Evolutionary conservation across 345 rosid genomes (phyloP), one percentile per base, ranked within the genome.

Genomic region (Gossypium turneri): DNA sequence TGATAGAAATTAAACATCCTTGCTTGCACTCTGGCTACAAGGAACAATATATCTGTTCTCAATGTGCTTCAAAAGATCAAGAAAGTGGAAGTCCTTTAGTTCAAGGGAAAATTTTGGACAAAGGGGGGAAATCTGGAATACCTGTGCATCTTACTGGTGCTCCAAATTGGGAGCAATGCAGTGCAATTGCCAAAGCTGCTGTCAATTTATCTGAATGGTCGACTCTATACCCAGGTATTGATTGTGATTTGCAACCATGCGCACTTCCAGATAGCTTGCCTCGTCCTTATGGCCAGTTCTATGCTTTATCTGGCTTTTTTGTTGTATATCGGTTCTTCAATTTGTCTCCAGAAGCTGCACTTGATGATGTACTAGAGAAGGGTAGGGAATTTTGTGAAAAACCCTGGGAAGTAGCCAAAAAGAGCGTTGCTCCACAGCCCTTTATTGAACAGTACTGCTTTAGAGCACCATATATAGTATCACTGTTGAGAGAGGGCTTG

Each of bases 401-500:
- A 87, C 82, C 85, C 9, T 95, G 98, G 98, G 87, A 91, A 73
- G 75, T 70, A 62, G 99, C 99, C 12, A 93, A 81, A 70, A 86
- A 76, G 43, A 95, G 98, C 78, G 98, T 93, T 84, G 83, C 89
- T 69, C 92, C 97, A 9, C 99, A 95, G 83, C 99, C 99, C 24
- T 95, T 90, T 84, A 91, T 95, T 58, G 99, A 95, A 81, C 99
- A 95, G 78, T 95, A 95, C 86, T 93, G 99, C 85, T 95, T 95
- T 82, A 87, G 99, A 82, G 97, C 99, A 25, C 97, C 99, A 27
- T 95, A 95, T 78, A 85, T 89, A 63, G 97, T 89, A 70, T 89
- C 82, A 47, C 63, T 95, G 74, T 73, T 95, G 81, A 86, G 99
- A 78, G 96, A 95, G 84, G 99, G 99, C 61, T 87, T 95, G 76